A percentile compares a stretch with the other conserved stretches of the same genome.
These are phyloP conservation scores for Chenopodium suecicum DNA, from an alignment of 148 eudicot genomes.

Conservation along the genomic window DNA sequence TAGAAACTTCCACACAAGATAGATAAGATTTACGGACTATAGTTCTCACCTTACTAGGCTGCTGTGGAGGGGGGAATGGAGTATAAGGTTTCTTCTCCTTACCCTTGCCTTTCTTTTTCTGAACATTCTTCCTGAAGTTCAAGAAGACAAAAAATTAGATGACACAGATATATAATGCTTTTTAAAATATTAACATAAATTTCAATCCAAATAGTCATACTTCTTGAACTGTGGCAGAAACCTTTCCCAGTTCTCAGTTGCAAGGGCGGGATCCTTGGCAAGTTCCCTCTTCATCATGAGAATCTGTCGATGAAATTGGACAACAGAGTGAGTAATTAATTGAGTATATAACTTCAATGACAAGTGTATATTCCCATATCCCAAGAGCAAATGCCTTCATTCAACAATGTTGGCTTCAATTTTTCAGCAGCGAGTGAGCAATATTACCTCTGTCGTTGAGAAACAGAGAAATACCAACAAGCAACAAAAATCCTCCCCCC, in stretches of 20 bases:
- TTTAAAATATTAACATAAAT: neutral
- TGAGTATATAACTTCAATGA: neutral
- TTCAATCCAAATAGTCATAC: conserved; percentile 37
- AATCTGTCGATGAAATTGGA: conserved; percentile 38
- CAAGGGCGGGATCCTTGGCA: conserved; percentile 82
- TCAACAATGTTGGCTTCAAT: neutral
- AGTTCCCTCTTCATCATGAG: conserved; percentile 91
- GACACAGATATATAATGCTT: neutral
- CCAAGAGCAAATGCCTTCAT: neutral
- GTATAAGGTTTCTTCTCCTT: conserved; percentile 89
- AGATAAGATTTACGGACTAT: neutral
- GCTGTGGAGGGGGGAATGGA: conserved; percentile 96
- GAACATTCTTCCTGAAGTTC: conserved; percentile 79
- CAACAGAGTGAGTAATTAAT: neutral
- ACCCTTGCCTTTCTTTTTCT: conserved; percentile 80
- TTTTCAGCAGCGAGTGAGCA: neutral
- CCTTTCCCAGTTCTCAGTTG: conserved; percentile 92
- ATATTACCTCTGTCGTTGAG: neutral
- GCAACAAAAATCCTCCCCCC: too few relatives aligned
- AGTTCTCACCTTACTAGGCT: conserved; percentile 76
- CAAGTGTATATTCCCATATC: neutral
- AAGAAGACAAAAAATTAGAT: neutral
- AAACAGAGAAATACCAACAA: neutral
- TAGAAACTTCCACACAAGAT: neutral
- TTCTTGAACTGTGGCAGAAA: conserved; percentile 89